These are phyloP conservation scores for Cardiospermum halicacabum DNA, from an alignment of 345 rosid genomes.

Conservation along the genomic window DNA sequence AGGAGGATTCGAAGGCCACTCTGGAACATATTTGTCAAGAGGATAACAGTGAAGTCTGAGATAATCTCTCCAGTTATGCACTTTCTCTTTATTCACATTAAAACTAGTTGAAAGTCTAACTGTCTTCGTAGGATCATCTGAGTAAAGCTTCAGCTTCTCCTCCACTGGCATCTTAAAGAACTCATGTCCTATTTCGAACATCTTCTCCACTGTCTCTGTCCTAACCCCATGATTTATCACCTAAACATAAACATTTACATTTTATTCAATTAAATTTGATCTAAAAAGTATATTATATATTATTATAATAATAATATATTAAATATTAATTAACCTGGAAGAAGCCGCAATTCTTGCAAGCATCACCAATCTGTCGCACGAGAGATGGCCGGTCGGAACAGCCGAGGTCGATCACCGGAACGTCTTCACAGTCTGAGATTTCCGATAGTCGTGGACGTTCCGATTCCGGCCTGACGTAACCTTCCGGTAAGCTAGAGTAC, in stretches of 20 bases:
- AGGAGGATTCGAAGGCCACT: slow-evolving; percentile 85
- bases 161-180: slow-evolving; percentile 65
- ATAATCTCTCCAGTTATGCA: slow-evolving; percentile 88
- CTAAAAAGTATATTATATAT: no score
- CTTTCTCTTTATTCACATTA: slow-evolving; percentile 68
- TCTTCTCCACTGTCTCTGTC: slow-evolving; percentile 29
- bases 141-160: slow-evolving; percentile 79
- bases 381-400: slow-evolving; percentile 36
- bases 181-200: slow-evolving; percentile 45
- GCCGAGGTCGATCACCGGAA: slow-evolving; percentile 66
- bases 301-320: no score
- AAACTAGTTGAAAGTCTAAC: slow-evolving; percentile 79
- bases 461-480: slow-evolving; percentile 60
- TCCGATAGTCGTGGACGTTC: slow-evolving; percentile 67
- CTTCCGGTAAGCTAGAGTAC: slow-evolving; percentile 47
- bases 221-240: slow-evolving; percentile 65
- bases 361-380: slow-evolving; percentile 39
- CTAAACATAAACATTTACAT: slow-evolving; percentile 24
- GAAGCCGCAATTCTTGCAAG: slow-evolving; percentile 57
- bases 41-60: slow-evolving; percentile 81
- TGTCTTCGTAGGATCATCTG: slow-evolving; percentile 80
- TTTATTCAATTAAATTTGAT: not conserved
- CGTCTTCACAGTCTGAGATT: slow-evolving; percentile 42
- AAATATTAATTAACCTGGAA: slow-evolving; percentile 50
- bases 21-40: slow-evolving; percentile 51